phyloP scores from a whole-genome alignment of 2,329 filamentous ascomycete genomes.

The Monosporascus sp. region DNA sequence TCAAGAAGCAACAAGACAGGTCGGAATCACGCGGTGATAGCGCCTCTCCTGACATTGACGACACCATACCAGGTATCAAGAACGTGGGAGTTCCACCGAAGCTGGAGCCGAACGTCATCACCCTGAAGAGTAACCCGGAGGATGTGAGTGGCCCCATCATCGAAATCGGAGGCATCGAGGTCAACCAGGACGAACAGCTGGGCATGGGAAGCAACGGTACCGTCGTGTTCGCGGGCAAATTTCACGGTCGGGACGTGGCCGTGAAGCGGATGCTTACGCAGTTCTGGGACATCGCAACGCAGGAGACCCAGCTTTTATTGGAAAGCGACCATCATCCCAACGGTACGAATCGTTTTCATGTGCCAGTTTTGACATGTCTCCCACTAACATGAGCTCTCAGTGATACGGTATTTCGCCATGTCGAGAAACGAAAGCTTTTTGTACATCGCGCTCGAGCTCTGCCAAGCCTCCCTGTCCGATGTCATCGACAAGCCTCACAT shows the following conservation, averaged over 20 bases:
- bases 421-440: conserved; percentile 84
- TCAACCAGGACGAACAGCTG: conserved; percentile 58
- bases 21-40: conserved; percentile 47
- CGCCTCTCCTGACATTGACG: conserved; percentile 23
- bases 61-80: conserved; percentile 58
- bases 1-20: conserved; percentile 46
- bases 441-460: conserved; percentile 93
- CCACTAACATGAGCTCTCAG: conserved; percentile 32
- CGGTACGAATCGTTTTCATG: conserved; percentile 35
- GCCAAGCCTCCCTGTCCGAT: conserved; percentile 88
- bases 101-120: conserved; percentile 58
- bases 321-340: conserved; percentile 96
- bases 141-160: conserved; percentile 55
- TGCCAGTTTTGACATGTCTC: too few species aligned
- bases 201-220: conserved; percentile 93
- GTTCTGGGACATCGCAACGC: conserved; percentile 91
- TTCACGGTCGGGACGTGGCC: conserved; percentile 87
- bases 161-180: conserved; percentile 59
- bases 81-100: conserved; percentile 48
- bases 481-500: conserved; percentile 71
- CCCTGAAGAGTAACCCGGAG: conserved; percentile 51
- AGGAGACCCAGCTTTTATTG: conserved; percentile 83
- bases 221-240: conserved; percentile 89
- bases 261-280: conserved; percentile 96
- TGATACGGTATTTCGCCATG: conserved; percentile 94